Evolutionary conservation across 306 rosid species (phyloP), one percentile per base, ranked within the genome.

Genomic region (Malus fusca): DNA sequence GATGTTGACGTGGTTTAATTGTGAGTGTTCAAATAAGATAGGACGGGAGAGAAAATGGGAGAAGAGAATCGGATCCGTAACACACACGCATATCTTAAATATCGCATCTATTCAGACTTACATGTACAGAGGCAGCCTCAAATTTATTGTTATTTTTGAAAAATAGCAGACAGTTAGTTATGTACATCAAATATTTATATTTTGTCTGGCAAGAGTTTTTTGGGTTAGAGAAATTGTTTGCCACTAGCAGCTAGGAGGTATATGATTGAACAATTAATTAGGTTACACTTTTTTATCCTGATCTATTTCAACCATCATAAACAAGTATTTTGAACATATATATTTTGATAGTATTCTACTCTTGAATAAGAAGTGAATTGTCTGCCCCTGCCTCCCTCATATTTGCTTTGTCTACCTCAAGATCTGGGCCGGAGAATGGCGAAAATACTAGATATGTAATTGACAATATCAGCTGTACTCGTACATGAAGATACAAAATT

Each of bases 131-230:
- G 9, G 31, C 21, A 63, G 8, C 10, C 67, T 14, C 37, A 26
- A 14, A 28, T 30, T 48, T 63, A 60, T 64, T 31, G 4, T 30
- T 62, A 25, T 30, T 64, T 63, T 31, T 64, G 0, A 64, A 56
- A 76, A 23, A 42, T 18, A 40, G 40, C 60, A 52, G 73, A 42
- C 75, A 77, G 66, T 28, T 25, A 62, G 66, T 62, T 35, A 70
- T 76, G 40, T 63, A 53, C 66, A 66, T 37, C 67, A 68, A 71
- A 53, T 14, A 53, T 8, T 74, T 58, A 75, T 71, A 79, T 80
- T 59, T 46, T 44, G 62, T 28, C 35, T 64, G 79, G 25, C 73
- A n/a, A 37, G 70, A 21, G 31, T 15, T 72, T 77, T 33, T 62
- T 69, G 75, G 70, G 46, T 65, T 65, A 53, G 77, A 46, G 68